Base-by-base conservation (phyloP, 495 filamentous ascomycete genomes). In the Glutinoglossum americanum region DNA sequence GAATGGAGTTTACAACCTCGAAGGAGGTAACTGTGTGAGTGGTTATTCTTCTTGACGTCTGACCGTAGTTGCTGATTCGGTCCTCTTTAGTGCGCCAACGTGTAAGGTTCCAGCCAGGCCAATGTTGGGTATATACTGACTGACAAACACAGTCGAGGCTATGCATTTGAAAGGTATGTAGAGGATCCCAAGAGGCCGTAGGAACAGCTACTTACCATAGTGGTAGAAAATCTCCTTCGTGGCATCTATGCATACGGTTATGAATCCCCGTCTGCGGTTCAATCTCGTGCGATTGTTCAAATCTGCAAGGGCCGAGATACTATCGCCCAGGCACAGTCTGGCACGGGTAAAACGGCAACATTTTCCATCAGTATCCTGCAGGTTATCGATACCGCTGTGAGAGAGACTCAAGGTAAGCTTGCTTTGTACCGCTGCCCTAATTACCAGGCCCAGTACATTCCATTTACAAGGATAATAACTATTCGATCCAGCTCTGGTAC, bases 241-340 rank as follows among this genome's bases (percentile, higher is more conserved):
- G 92, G 92, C 64, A 89, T 99, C 68, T 99, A 99, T 68, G 92
- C 92, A 19, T 99, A 99, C 63, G 92, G 92, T 54, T 98, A 95
- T 69, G 92, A 98, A 67, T 94, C 88, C 0, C 92, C 92, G 0
- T 98, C 92, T 4, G 92, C 92, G 4, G 89, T 98, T 19, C 92
- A 98, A 71, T 94, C 88, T 48, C 84, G 92, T 64, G 92, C 93
- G 59, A 98, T 98, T 66, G 89, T 97, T 61, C 90, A 96, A 70
- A 89, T 98, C 66, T 96, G 89, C 79, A 97, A 94, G 74, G 92
- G 89, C 65, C 88, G 85, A 74, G 92, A 98, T 80, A 89, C 94
- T 65, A 98, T 98, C 70, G 92, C 92, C 61, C 92, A 98, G 77
- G 92, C 92, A 60, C 92, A 98, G 74, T 98, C 92, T 62, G 92